phyloP scores from a whole-genome alignment of 2,329 filamentous ascomycete species.

The Trichoderma brevicompactum region DNA sequence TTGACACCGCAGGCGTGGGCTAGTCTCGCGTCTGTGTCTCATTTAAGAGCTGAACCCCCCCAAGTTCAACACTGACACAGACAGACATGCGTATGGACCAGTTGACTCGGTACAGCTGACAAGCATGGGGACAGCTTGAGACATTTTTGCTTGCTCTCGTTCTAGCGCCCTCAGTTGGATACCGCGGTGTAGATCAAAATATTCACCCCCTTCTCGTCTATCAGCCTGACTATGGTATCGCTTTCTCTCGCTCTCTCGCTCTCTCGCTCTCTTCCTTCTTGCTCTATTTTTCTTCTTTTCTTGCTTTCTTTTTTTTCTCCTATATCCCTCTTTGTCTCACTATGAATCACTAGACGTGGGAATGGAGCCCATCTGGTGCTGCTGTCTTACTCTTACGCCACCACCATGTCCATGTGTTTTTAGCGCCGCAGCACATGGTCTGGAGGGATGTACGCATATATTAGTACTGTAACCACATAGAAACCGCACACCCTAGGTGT shows the following conservation, averaged over 20 bases:
- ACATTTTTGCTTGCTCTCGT: not conserved
- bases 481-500: not conserved
- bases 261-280: not conserved
- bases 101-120: not conserved
- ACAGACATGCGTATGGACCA: not conserved
- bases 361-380: slow-evolving; percentile 13
- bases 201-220: not conserved
- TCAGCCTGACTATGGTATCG: not conserved
- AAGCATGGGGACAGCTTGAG: not conserved
- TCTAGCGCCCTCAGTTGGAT: not conserved
- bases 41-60: not conserved
- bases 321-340: slow-evolving; percentile 10
- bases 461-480: not conserved
- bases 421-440: slow-evolving; percentile 26
- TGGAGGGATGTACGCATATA: not conserved
- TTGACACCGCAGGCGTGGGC: slow-evolving; percentile 7
- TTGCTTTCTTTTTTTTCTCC: not conserved
- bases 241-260: not conserved
- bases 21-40: slow-evolving; percentile 20
- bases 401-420: slow-evolving; percentile 19
- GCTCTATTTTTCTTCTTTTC: not conserved
- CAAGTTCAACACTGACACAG: not conserved
- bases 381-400: slow-evolving; percentile 19
- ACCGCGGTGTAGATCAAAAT: not conserved
- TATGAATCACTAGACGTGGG: slow-evolving; percentile 18